A percentile compares a stretch with the other conserved stretches of the same genome.
Conservation (phyloP, 495 filamentous ascomycete species). For the Letharia columbiana region DNA sequence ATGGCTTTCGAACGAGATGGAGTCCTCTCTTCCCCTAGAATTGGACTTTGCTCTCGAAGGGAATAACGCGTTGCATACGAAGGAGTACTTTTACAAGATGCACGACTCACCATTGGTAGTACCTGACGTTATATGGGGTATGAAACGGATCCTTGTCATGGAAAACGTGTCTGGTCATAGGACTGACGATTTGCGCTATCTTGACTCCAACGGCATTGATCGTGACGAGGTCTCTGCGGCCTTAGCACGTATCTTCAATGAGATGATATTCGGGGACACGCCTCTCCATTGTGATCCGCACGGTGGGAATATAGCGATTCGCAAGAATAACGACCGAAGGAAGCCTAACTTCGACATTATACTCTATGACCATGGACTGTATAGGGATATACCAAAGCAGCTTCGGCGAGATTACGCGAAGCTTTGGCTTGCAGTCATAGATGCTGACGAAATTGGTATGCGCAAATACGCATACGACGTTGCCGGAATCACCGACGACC, state of each 20-base stretch:
- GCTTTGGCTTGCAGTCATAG: conserved; percentile 93
- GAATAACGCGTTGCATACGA: conserved; percentile 68
- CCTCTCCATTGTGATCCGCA: conserved; percentile 97
- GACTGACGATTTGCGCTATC: conserved; percentile 78
- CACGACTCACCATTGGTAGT: conserved; percentile 72
- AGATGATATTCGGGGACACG: conserved; percentile 96
- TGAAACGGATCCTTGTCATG: conserved; percentile 89
- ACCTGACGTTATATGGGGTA: conserved; percentile 83
- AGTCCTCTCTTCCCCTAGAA: conserved; percentile 79
- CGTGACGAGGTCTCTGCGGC: conserved; percentile 95
- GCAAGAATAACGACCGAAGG: conserved; percentile 52
- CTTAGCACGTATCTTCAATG: conserved; percentile 89
- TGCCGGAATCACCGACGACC: conserved; percentile 79
- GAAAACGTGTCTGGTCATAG: conserved; percentile 81
- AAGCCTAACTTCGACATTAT: conserved; percentile 85
- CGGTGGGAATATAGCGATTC: conserved; percentile 92
- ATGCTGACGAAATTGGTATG: conserved; percentile 75
- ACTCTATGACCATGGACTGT: conserved; percentile 86
- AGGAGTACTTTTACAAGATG: conserved; percentile 66
- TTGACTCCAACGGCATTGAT: conserved; percentile 80
- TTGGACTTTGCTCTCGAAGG: conserved; percentile 85
- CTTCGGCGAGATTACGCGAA: conserved; percentile 87
- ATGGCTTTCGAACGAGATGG: conserved; percentile 92
- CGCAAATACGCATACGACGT: conserved; percentile 81
- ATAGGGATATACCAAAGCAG: conserved; percentile 76